Evolutionary conservation across 495 filamentous ascomycete genomes (phyloP).

Genomic region (Penicillium roqueforti): DNA sequence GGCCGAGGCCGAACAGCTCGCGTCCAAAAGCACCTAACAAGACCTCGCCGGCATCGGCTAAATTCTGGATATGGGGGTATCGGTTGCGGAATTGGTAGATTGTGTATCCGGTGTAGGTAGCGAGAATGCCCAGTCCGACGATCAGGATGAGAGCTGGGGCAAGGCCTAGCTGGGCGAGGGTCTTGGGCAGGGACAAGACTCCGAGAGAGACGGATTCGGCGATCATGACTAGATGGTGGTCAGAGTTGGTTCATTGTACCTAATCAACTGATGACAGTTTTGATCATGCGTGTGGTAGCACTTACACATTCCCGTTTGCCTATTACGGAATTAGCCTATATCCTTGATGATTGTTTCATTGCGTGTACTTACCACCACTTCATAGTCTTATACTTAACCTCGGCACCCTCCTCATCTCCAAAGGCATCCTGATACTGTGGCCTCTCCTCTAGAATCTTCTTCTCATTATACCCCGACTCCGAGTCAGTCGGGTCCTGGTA

Average conservation of each 20-base stretch:
- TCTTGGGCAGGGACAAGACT: slow-evolving; percentile 54
- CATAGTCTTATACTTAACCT: slow-evolving; percentile 43
- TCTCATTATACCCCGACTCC: slow-evolving; percentile 22
- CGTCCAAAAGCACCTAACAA: slow-evolving; percentile 60
- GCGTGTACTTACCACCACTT: slow-evolving; percentile 37
- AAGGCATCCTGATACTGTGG: slow-evolving; percentile 31
- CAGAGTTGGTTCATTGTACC: not conserved
- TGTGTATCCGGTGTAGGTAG: slow-evolving; percentile 46
- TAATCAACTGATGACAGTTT: not conserved
- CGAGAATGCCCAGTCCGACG: slow-evolving; percentile 56
- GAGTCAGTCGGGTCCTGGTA: slow-evolving; percentile 17
- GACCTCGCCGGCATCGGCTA: slow-evolving; percentile 69
- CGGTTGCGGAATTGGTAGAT: slow-evolving; percentile 32
- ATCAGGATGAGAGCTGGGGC: slow-evolving; percentile 52
- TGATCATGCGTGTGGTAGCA: not conserved
- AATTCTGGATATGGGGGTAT: slow-evolving; percentile 55
- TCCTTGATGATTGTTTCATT: not conserved
- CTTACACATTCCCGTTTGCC: slow-evolving; percentile 33
- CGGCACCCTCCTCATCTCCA: slow-evolving; percentile 36
- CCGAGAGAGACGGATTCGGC: slow-evolving; percentile 63
- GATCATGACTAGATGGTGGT: slow-evolving; percentile 46
- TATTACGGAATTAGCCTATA: slow-evolving; percentile 1
- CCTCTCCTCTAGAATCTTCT: slow-evolving; percentile 12
- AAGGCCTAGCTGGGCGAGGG: slow-evolving; percentile 57
- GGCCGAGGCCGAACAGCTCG: slow-evolving; percentile 57